Evolutionary conservation across 768 basidiomycete species (phyloP).

Genomic region (Phaeotremella skinneri): DNA sequence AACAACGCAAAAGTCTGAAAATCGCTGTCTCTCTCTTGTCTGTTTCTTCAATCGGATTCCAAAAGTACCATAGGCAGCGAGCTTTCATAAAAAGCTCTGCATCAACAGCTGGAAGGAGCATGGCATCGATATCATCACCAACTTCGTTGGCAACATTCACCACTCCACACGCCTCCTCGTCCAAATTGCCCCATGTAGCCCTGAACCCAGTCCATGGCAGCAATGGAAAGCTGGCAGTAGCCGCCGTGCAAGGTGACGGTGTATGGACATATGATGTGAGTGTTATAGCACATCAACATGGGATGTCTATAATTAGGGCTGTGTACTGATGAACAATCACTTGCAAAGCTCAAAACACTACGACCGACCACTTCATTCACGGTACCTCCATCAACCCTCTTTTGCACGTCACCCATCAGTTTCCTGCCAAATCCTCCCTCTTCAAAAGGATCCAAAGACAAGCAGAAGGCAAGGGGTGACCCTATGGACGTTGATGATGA

Average conservation of each 20-base stretch:
- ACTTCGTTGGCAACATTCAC: constrained; percentile 46
- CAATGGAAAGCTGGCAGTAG: constrained; percentile 34
- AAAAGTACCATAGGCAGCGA: too few species aligned
- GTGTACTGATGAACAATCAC: background rate
- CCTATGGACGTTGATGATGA: constrained; percentile 25
- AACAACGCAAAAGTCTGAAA: background rate
- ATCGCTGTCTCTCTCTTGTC: background rate
- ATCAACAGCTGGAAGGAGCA: background rate
- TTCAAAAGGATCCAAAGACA: constrained; percentile 5
- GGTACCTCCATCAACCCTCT: constrained; percentile 43
- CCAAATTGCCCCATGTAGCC: constrained; percentile 35
- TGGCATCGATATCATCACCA: constrained; percentile 38
- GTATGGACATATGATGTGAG: constrained; percentile 52
- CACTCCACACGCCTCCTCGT: constrained; percentile 40
- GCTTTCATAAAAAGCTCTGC: too few species aligned
- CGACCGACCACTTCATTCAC: constrained; percentile 49
- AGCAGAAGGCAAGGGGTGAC: constrained; percentile 25
- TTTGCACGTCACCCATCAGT: constrained; percentile 40
- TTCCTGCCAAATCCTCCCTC: constrained; percentile 19
- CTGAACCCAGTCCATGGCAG: constrained; percentile 38
- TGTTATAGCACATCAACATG: background rate
- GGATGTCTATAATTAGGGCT: background rate
- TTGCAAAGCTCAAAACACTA: constrained; percentile 32
- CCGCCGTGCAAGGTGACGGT: constrained; percentile 50
- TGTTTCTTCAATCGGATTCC: too few species aligned